Evolutionary conservation across 2,329 filamentous ascomycete species (phyloP).

Genomic region (Biscogniauxia sp.): DNA sequence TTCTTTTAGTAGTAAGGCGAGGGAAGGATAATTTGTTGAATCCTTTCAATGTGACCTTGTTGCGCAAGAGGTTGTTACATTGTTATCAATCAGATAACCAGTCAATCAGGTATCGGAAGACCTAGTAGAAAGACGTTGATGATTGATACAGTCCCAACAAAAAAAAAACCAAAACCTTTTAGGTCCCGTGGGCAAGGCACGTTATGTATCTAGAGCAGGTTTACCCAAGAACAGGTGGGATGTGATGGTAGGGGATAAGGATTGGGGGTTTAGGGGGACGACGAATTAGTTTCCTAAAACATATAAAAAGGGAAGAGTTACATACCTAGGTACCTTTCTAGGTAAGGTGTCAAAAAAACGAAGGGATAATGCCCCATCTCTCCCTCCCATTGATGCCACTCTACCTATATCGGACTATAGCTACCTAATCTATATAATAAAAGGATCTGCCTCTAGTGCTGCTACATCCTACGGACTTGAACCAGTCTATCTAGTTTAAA

Average conservation of each 20-base stretch:
- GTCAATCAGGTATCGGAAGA: not conserved
- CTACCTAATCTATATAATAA: constrained; percentile 2
- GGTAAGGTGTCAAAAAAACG: no score
- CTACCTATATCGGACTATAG: not conserved
- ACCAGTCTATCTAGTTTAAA: no score
- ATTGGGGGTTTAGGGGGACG: not conserved
- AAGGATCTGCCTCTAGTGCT: no score
- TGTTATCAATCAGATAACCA: not conserved
- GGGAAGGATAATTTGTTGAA: no score
- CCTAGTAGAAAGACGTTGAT: not conserved
- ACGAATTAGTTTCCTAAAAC: not conserved
- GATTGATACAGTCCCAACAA: not conserved
- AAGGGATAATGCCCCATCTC: not conserved
- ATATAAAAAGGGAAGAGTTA: not conserved
- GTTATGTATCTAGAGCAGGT: no score
- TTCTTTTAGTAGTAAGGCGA: no score
- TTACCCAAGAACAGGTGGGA: no score
- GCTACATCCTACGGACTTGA: no score
- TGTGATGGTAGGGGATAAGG: no score
- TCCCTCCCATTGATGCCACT: not conserved
- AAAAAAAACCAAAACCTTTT: no score
- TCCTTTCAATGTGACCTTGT: not conserved
- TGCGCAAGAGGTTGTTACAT: not conserved
- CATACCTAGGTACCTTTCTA: not conserved
- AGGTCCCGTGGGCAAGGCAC: no score